Evolutionary conservation across 345 rosid species (phyloP), one percentile per base, ranked within the genome.

Genomic region (Arabis hirsuta): DNA sequence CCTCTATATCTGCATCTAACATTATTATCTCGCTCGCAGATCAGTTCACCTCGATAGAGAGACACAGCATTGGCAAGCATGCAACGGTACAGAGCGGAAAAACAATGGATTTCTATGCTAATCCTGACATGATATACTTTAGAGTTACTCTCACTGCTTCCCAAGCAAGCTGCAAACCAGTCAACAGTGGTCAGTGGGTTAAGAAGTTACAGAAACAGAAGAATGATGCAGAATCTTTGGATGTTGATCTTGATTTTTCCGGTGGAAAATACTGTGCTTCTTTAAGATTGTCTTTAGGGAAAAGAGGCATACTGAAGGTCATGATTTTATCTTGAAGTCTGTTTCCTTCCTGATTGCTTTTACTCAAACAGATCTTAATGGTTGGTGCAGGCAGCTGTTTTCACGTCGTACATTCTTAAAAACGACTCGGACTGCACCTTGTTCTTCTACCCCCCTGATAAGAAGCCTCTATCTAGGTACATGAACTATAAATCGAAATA

Each of bases 301-400:
- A 75, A 67, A 82, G 73, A 76, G 98, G 97, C 85, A 84, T 84
- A 76, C 79, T 93, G 77, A 96, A 93, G 98, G 98, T 91, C 73
- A 79, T 81, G 67, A 47, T 73, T 55, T 66, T 55, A 60, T 54
- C 41, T 39, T 78, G 44, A 65, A 46, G 27, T 72, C 67, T 66
- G 62, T 54, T 71, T 66, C 55, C 48, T 22, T 55, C 55, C 41
- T 67, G 52, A 71, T 72, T 77, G 51, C 44, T 26, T 57, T 50
- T 65, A n/a, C 67, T 58, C 57, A 52, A 48, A 64, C 42, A 42
- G 29, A 57, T 31, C 9, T 60, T 39, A 58, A 20, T 73, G 48
- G 73, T 72, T 86, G 71, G 55, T 57, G 79, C 90, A 93, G 98
- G 96, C 94, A 71, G 76, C 82, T 67, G 78, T 93, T 62, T 89